Base-by-base conservation (phyloP, 2,329 filamentous ascomycete genomes). In the Simplicillium aogashimaense region DNA sequence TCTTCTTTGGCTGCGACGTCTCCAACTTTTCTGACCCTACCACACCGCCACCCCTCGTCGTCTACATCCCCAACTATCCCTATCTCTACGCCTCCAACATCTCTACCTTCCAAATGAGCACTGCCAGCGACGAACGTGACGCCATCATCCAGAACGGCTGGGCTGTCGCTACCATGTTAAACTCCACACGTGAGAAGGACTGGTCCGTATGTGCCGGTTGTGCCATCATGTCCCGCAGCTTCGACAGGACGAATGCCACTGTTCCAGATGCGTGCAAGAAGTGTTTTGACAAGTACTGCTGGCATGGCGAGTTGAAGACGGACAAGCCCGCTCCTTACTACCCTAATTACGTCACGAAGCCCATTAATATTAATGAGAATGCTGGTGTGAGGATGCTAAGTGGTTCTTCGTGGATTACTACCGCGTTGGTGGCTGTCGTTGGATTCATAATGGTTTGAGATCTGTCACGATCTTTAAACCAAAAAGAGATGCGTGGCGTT, bases 121-220 rank as follows among this genome's bases (percentile, higher is more conserved):
- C 87, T 67, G 68, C 70, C 13, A 63, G 75, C 51, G 60, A 53
- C 1, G 61, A 86, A 57, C 80, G 87, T 43, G 74, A 94, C 58
- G 67, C 70, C 31, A 83, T 92, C 51, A 84, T 95, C 49, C 57
- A 70, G 39, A 95, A 95, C 60, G 88, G 85, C 10, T 88, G 83
- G 60, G 74, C 89, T 50, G 75, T 81, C 25, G 87, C 75, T 1
- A 94, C 86, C 0, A 78, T 80, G 66, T 86, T 72, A 35, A 94
- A 94, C 57, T 77, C 72, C 28, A 87, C 84, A 0, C 51, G 79
- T 2, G 82, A 90, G 53, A 50, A 59, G 0, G 58, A 79, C 36
- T 95, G 88, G 87, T 70, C 79, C 0, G 69, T 76, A 0, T 95
- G 88, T 51, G 79, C 92, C 2, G 85, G 78, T 4, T 95, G 88